These are phyloP conservation scores for Pseudonectria foliicola DNA, from an alignment of 2,329 filamentous ascomycete genomes.

Conservation along the genomic window DNA sequence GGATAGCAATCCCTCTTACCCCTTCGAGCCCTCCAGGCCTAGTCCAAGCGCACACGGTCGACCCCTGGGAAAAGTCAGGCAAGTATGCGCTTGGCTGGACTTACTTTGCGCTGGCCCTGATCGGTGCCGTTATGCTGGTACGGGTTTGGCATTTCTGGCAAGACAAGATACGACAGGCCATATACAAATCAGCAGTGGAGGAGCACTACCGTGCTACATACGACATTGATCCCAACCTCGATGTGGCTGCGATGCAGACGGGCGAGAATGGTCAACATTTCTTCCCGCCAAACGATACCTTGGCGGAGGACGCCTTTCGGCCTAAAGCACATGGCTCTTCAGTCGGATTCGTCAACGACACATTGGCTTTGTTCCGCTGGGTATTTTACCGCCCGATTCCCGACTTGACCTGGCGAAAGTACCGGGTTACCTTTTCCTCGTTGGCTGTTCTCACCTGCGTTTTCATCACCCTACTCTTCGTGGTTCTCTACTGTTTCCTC, in stretches of 20 bases:
- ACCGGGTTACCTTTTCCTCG: slow-evolving; percentile 73
- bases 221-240: slow-evolving; percentile 42
- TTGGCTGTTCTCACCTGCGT: slow-evolving; percentile 64
- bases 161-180: slow-evolving; percentile 83
- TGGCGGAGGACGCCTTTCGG: slow-evolving; percentile 50
- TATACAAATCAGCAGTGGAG: slow-evolving; percentile 76
- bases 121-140: slow-evolving; percentile 59
- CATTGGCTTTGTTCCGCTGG: slow-evolving; percentile 77
- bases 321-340: slow-evolving; percentile 70
- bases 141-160: slow-evolving; percentile 86
- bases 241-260: slow-evolving; percentile 39
- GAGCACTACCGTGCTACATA: slow-evolving; percentile 53
- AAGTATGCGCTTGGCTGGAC: slow-evolving; percentile 87
- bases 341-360: slow-evolving; percentile 67
- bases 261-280: slow-evolving; percentile 58
- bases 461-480: slow-evolving; percentile 61
- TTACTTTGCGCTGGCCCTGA: slow-evolving; percentile 72
- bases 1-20: slow-evolving; percentile 54
- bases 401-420: slow-evolving; percentile 59
- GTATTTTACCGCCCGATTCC: slow-evolving; percentile 84
- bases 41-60: slow-evolving; percentile 56
- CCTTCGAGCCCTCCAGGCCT: slow-evolving; percentile 54
- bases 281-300: slow-evolving; percentile 59
- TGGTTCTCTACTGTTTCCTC: slow-evolving; percentile 75
- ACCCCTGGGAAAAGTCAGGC: slow-evolving; percentile 74